phyloP scores from a whole-genome alignment of 768 basidiomycete genomes.

The Trametes elegans region DNA sequence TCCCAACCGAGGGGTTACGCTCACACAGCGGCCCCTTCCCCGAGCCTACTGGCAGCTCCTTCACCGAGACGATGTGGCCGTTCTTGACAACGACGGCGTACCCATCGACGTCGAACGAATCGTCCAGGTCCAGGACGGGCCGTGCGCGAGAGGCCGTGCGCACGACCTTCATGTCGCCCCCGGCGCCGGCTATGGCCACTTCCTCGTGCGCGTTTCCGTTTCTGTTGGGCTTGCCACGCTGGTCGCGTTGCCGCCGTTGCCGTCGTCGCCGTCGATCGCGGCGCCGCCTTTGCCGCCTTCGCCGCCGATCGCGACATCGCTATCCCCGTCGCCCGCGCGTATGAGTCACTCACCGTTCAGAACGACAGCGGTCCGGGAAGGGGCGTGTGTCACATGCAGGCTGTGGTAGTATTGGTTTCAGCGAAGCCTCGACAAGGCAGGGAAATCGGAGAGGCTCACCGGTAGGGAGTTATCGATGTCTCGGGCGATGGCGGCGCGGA shows the following conservation, averaged over 20 bases:
- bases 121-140: too few relatives aligned
- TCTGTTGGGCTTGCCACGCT: too few relatives aligned
- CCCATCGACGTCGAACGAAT: too few relatives aligned
- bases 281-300: constrained; percentile 1
- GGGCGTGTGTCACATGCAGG: background rate
- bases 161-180: too few relatives aligned
- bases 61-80: constrained; percentile 3
- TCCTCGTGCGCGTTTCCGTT: too few relatives aligned
- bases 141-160: too few relatives aligned
- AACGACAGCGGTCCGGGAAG: background rate
- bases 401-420: too few relatives aligned
- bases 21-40: background rate
- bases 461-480: background rate
- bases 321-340: background rate
- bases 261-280: background rate
- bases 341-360: background rate
- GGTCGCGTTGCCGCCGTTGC: background rate
- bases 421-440: too few relatives aligned
- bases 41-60: background rate
- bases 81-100: background rate
- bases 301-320: background rate
- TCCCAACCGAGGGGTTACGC: background rate
- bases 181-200: too few relatives aligned
- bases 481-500: too few relatives aligned
- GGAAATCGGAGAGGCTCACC: too few relatives aligned